Evolutionary conservation across 768 basidiomycete species (phyloP).

Genomic region (Rhodosporidiobolus odoratus): DNA sequence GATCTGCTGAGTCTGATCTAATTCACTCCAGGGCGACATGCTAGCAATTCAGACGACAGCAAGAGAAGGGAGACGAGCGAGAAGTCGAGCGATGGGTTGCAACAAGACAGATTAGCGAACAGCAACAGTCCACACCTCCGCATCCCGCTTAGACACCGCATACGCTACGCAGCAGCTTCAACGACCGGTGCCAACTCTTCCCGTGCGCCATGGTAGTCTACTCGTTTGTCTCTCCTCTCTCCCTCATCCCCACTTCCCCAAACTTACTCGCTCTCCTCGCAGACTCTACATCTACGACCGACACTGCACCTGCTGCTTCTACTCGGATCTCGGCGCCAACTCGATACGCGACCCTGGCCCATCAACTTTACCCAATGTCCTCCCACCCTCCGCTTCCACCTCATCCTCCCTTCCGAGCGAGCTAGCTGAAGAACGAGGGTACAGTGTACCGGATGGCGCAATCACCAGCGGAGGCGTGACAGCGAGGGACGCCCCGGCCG

Average conservation of each 20-base stretch:
- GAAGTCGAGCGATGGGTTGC: neutral
- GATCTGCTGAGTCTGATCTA: conserved; percentile 20
- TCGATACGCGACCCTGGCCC: conserved; percentile 55
- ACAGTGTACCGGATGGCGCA: conserved; percentile 51
- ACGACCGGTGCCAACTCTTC: neutral
- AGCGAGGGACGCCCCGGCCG: neutral
- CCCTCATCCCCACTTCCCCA: neutral
- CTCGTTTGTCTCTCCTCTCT: neutral
- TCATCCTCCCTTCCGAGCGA: conserved; percentile 52
- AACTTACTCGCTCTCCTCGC: neutral
- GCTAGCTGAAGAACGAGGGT: conserved; percentile 45
- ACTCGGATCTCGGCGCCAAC: conserved; percentile 3
- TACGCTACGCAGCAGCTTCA: neutral
- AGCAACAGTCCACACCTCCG: too few relatives aligned
- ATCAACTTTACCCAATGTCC: conserved; percentile 66
- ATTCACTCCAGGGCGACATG: conserved; percentile 4
- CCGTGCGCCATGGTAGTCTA: conserved; percentile 18
- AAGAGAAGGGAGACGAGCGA: neutral
- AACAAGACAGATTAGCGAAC: neutral
- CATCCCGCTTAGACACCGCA: too few relatives aligned
- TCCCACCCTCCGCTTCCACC: conserved; percentile 68
- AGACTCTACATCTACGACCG: conserved; percentile 84
- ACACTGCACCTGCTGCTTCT: conserved; percentile 46
- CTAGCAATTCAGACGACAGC: too few relatives aligned
- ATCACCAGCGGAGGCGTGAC: neutral